A percentile compares a stretch with the other conserved stretches of the same genome.
phyloP scores from a whole-genome alignment of 805 yeast genomes.

The Cyberlindnera mycetangii region DNA sequence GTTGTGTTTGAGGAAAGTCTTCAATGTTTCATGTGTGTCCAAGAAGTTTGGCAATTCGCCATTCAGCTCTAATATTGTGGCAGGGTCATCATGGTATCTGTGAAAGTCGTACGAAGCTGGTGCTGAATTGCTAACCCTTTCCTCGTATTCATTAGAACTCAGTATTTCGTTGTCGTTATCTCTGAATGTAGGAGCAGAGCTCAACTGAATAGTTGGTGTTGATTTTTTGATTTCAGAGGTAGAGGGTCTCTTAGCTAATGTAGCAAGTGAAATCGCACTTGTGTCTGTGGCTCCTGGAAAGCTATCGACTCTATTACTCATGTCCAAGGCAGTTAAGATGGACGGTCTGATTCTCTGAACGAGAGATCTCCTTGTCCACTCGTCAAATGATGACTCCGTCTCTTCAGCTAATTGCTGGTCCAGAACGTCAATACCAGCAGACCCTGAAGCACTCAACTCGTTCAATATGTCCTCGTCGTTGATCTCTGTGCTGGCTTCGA shows the following conservation, averaged over 20 bases:
- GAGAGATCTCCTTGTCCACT: slow-evolving; percentile 19
- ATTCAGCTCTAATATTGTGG: slow-evolving; percentile 2
- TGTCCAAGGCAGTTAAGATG: slow-evolving; percentile 24
- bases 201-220: slow-evolving; percentile 15
- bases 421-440: slow-evolving; percentile 19
- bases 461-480: slow-evolving; percentile 24
- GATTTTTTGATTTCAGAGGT: neutral
- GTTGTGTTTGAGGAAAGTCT: slow-evolving; percentile 4
- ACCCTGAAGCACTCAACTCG: slow-evolving; percentile 4
- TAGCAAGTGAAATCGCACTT: slow-evolving; percentile 16
- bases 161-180: slow-evolving; percentile 14
- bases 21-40: slow-evolving; percentile 15
- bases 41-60: slow-evolving; percentile 12
- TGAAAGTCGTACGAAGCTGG: slow-evolving; percentile 15
- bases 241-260: slow-evolving; percentile 7
- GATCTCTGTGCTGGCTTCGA: slow-evolving; percentile 21
- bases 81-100: slow-evolving; percentile 7
- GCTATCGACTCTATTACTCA: slow-evolving; percentile 19
- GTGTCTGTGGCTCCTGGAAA: slow-evolving; percentile 1
- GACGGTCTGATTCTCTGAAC: slow-evolving; percentile 24
- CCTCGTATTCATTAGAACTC: slow-evolving; percentile 17
- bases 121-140: slow-evolving; percentile 18
- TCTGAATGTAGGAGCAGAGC: slow-evolving; percentile 21
- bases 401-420: slow-evolving; percentile 15
- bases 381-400: slow-evolving; percentile 14